These are phyloP conservation scores for Pythium plurisporium DNA, from an alignment of 352 stramenopile genomes.

Conservation along the genomic window DNA sequence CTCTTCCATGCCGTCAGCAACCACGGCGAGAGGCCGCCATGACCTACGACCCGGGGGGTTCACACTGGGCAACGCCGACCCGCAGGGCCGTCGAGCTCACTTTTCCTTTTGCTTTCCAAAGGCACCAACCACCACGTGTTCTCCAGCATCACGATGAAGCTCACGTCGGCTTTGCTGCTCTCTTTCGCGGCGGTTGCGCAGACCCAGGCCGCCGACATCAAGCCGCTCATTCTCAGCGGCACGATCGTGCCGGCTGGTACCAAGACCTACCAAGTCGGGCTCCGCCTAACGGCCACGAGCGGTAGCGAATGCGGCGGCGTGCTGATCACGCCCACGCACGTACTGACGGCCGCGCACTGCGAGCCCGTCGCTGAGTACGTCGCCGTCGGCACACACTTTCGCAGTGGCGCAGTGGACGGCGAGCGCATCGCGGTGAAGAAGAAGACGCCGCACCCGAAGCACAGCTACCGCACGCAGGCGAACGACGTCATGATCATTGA, in stretches of 20 bases:
- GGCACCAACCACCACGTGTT: too few relatives aligned
- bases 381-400: too few relatives aligned
- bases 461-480: not conserved
- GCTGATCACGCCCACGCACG: constrained; percentile 41
- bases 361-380: too few relatives aligned
- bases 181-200: too few relatives aligned
- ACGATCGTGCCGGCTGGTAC: constrained; percentile 27
- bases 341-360: constrained; percentile 45
- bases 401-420: constrained; percentile 31
- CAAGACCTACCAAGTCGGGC: too few relatives aligned
- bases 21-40: too few relatives aligned
- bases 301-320: constrained; percentile 19
- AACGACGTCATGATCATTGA: not conserved
- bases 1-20: too few relatives aligned
- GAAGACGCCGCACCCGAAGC: not conserved
- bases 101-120: too few relatives aligned
- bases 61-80: too few relatives aligned
- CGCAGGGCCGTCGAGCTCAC: too few relatives aligned
- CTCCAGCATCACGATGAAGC: too few relatives aligned
- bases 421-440: constrained; percentile 22
- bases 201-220: constrained; percentile 12
- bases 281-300: constrained; percentile 9
- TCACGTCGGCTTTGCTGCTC: not conserved
- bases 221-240: constrained; percentile 41
- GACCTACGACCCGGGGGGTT: too few relatives aligned